A percentile compares a stretch with the other conserved stretches of the same genome.
phyloP scores from a whole-genome alignment of 768 basidiomycete genomes.

The Neoboletus brunneissimus region DNA sequence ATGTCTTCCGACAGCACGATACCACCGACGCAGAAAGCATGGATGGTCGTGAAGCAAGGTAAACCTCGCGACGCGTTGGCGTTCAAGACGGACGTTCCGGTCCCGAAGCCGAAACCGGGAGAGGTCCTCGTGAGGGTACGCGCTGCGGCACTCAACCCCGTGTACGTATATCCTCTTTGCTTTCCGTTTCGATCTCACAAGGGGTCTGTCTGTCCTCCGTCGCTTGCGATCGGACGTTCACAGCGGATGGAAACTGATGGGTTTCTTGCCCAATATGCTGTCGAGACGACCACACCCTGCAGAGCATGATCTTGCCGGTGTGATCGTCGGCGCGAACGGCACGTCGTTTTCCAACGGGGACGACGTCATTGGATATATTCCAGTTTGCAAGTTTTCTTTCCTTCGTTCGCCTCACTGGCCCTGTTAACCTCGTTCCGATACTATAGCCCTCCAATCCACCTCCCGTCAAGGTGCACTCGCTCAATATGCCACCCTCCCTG shows the following conservation, averaged over 20 bases:
- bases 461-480: conserved; percentile 55
- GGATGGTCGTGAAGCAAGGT: conserved; percentile 32
- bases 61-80: conserved; percentile 29
- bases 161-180: conserved; percentile 38
- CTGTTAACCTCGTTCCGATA: neutral
- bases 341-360: conserved; percentile 57
- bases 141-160: conserved; percentile 65
- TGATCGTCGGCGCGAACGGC: conserved; percentile 53
- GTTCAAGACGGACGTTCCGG: conserved; percentile 26
- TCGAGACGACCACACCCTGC: conserved; percentile 48
- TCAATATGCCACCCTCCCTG: conserved; percentile 53
- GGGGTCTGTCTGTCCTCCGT: neutral
- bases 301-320: conserved; percentile 64
- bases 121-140: conserved; percentile 51
- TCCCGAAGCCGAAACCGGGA: conserved; percentile 36
- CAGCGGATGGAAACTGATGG: conserved; percentile 65
- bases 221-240: neutral
- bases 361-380: conserved; percentile 57
- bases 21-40: conserved; percentile 28
- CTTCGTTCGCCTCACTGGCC: neutral
- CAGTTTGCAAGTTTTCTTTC: conserved; percentile 30
- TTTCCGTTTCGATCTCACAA: neutral
- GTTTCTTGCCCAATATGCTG: conserved; percentile 44
- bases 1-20: conserved; percentile 10
- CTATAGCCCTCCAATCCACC: conserved; percentile 28